Evolutionary conservation across 2,329 filamentous ascomycete species (phyloP).

Genomic region (Fusarium staphyleae): DNA sequence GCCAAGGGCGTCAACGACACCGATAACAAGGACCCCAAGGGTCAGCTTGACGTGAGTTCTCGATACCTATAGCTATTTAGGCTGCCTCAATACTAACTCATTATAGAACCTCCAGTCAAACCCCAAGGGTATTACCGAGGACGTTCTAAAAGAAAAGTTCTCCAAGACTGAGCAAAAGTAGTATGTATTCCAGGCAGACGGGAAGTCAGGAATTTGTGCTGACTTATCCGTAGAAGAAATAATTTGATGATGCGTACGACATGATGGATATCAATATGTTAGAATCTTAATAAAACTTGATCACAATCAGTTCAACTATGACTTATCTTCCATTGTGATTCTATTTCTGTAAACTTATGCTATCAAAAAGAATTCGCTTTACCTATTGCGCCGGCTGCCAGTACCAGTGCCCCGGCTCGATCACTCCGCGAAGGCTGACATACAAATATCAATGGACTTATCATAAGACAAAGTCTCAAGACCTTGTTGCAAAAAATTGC

Average conservation of each 20-base stretch:
- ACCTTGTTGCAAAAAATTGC: too few species aligned
- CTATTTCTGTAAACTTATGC: too few species aligned
- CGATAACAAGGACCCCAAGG: slow-evolving; percentile 57
- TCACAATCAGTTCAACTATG: background rate
- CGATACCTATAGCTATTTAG: background rate
- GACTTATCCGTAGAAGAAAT: background rate
- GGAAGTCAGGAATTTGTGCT: background rate
- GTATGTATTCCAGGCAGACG: background rate
- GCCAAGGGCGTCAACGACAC: slow-evolving; percentile 64
- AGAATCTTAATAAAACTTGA: background rate
- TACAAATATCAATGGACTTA: too few species aligned
- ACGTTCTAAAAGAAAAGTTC: slow-evolving; percentile 67
- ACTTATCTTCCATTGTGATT: too few species aligned
- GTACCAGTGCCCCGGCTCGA: too few species aligned
- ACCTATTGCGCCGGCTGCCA: too few species aligned
- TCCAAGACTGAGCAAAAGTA: slow-evolving; percentile 52
- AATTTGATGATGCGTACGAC: slow-evolving; percentile 7
- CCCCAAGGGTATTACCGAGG: slow-evolving; percentile 69
- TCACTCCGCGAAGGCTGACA: too few species aligned
- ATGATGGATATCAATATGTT: slow-evolving; percentile 4
- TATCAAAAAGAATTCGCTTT: too few species aligned
- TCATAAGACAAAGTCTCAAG: too few species aligned
- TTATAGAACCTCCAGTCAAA: slow-evolving; percentile 65
- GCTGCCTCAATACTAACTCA: background rate
- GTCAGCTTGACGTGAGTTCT: slow-evolving; percentile 56